These are phyloP conservation scores for Mesembryanthemum crystallinum DNA, from an alignment of 148 eudicot genomes.

Conservation along the genomic window DNA sequence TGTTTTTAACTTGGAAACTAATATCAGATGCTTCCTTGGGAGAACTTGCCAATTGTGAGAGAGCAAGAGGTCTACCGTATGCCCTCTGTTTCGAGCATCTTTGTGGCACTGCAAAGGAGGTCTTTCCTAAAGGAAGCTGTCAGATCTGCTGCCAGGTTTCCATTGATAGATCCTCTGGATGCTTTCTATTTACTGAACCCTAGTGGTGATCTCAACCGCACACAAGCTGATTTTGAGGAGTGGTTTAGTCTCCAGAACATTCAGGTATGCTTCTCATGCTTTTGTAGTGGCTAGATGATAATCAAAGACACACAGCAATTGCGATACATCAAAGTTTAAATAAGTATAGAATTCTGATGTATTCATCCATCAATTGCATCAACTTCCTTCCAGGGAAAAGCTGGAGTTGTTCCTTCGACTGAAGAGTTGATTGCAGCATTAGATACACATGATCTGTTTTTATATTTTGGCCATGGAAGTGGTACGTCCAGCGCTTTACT, in stretches of 20 bases:
- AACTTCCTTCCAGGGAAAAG: slow-evolving; percentile 58
- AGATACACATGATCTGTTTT: slow-evolving; percentile 71
- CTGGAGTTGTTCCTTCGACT: slow-evolving; percentile 66
- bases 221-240: slow-evolving; percentile 75
- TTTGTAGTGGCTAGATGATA: not conserved
- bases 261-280: slow-evolving; percentile 46
- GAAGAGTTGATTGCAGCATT: slow-evolving; percentile 68
- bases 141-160: slow-evolving; percentile 39
- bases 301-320: not conserved
- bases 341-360: not conserved
- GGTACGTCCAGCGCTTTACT: slow-evolving; percentile 41
- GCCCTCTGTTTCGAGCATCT: slow-evolving; percentile 80
- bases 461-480: slow-evolving; percentile 94
- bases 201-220: slow-evolving; percentile 75
- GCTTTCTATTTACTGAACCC: slow-evolving; percentile 92
- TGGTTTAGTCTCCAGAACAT: slow-evolving; percentile 75
- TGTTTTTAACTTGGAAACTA: not conserved
- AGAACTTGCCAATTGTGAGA: slow-evolving; percentile 75
- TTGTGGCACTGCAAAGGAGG: slow-evolving; percentile 53
- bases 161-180: slow-evolving; percentile 86
- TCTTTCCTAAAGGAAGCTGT: slow-evolving; percentile 35
- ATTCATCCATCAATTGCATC: not conserved
- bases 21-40: slow-evolving; percentile 95
- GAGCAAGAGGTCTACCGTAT: slow-evolving; percentile 88
- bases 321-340: not conserved